A percentile compares a stretch with the other conserved stretches of the same genome.
These are phyloP conservation scores for Xylaria sp. DNA, from an alignment of 2,329 filamentous ascomycete genomes.

Conservation along the genomic window DNA sequence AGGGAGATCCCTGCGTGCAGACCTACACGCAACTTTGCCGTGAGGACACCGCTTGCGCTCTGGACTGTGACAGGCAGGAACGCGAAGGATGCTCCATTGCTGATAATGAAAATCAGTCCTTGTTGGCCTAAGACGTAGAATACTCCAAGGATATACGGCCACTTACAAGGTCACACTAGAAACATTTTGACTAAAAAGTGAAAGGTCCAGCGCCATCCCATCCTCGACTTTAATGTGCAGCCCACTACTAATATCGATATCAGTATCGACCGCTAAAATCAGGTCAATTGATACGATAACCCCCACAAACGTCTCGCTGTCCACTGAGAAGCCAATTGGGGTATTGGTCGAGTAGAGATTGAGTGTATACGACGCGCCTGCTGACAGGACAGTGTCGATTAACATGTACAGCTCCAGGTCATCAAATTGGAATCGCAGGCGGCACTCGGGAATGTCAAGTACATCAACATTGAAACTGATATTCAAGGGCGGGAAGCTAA, in stretches of 20 bases:
- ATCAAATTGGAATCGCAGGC: slow-evolving; percentile 61
- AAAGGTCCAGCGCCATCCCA: slow-evolving; percentile 59
- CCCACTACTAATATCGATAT: slow-evolving; percentile 63
- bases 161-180: slow-evolving; percentile 63
- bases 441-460: slow-evolving; percentile 56
- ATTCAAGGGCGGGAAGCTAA: slow-evolving; percentile 54
- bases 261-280: slow-evolving; percentile 59
- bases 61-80: slow-evolving; percentile 66
- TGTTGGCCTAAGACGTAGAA: background rate
- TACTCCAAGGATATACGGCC: background rate
- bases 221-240: slow-evolving; percentile 67
- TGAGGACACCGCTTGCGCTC: slow-evolving; percentile 56
- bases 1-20: slow-evolving; percentile 56
- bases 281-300: slow-evolving; percentile 63
- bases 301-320: slow-evolving; percentile 57
- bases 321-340: slow-evolving; percentile 55
- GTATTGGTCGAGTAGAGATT: slow-evolving; percentile 61
- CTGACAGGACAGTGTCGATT: slow-evolving; percentile 57
- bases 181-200: slow-evolving; percentile 62
- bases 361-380: slow-evolving; percentile 59
- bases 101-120: slow-evolving; percentile 40
- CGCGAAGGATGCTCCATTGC: slow-evolving; percentile 65
- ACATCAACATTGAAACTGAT: slow-evolving; percentile 59
- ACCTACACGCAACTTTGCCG: slow-evolving; percentile 60
- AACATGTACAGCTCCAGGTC: slow-evolving; percentile 64